These are phyloP conservation scores for Botrytis fragariae DNA, from an alignment of 2,329 filamentous ascomycete species.

Conservation along the genomic window DNA sequence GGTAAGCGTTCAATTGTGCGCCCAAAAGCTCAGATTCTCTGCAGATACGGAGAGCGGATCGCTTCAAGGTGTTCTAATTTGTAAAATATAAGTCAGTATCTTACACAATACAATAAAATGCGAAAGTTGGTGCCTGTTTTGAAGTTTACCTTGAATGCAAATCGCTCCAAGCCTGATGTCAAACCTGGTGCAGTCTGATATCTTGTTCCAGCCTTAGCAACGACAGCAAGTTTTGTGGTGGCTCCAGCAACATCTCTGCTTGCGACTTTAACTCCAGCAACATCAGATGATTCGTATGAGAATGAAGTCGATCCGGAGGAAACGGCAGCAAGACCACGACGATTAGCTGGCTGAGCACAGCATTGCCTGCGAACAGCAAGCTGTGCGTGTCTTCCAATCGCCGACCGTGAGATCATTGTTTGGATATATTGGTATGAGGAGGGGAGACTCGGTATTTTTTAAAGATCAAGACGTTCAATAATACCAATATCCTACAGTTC, in stretches of 20 bases:
- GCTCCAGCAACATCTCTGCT: constrained; percentile 85
- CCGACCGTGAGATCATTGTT: constrained; percentile 67
- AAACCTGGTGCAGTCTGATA: constrained; percentile 89
- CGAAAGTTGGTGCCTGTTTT: constrained; percentile 22
- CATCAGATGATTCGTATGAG: constrained; percentile 83
- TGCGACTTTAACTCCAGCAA: constrained; percentile 83
- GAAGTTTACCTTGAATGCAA: constrained; percentile 82
- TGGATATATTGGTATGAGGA: constrained; percentile 42
- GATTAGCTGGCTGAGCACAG: constrained; percentile 54
- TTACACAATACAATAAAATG: background rate
- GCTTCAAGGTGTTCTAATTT: constrained; percentile 73
- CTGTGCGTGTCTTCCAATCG: constrained; percentile 62
- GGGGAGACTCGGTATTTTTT: constrained; percentile 26
- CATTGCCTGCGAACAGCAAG: constrained; percentile 58
- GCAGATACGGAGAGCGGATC: constrained; percentile 87
- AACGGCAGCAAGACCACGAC: constrained; percentile 61
- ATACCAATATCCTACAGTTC: constrained; percentile 23
- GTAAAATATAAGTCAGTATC: constrained; percentile 22
- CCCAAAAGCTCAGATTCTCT: constrained; percentile 95
- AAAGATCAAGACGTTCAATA: constrained; percentile 15
- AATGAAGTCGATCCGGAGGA: constrained; percentile 69
- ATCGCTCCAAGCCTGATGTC: constrained; percentile 86
- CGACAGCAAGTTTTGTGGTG: constrained; percentile 85
- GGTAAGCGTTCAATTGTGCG: constrained; percentile 80
- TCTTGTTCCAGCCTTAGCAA: constrained; percentile 91